Evolutionary conservation across 1,284 basidiomycete genomes (phyloP), one percentile per base, ranked within the genome.

Genomic region (Trichosporon sp.): DNA sequence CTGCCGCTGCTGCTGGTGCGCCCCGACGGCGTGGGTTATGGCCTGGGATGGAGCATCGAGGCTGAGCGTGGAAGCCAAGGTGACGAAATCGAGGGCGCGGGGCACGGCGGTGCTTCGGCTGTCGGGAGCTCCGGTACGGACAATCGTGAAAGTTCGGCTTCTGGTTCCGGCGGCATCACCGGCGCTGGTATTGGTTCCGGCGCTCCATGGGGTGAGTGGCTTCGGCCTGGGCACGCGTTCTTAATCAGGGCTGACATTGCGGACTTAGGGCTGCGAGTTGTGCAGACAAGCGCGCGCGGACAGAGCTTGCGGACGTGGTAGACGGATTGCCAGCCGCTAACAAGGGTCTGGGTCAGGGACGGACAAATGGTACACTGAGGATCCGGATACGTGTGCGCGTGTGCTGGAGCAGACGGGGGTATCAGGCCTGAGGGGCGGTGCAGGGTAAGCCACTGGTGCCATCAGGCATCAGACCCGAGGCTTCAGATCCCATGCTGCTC

Each of bases 1-100:
- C 69, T 76, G 8, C 77, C 77, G 0, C 12, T 78, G 31, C 34
- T 78, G 8, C 65, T 78, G 2, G 68, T 78, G 15, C 72, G 66
- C 62, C 73, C 67, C 3, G 75, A 75, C 35, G 77, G 74, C 1
- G 71, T 76, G 27, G 73, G 74, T 3, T 72, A 75, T 32, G 72
- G 75, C 4, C 68, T 74, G 9, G 72, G 74, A 4, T 74, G 72
- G 68, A 75, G 72, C 21, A 62, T 77, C 6, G 75, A 72, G n/a
- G 73, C 72, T n/a, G 68, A 70, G 58, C 35, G 62, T 25, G 23
- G 25, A 15, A 12, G 1, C 3, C 58, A 60, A 32, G 29, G 56
- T n/a, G 56, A 60, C 56, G 29, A 60, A 31, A n/a, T 18, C 56
- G 29, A 60, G 56, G 56, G 18, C 15, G 27, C 15, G 15, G 29